Base-by-base conservation (phyloP, 2,329 filamentous ascomycete genomes). In the Waltergamsia citrina region DNA sequence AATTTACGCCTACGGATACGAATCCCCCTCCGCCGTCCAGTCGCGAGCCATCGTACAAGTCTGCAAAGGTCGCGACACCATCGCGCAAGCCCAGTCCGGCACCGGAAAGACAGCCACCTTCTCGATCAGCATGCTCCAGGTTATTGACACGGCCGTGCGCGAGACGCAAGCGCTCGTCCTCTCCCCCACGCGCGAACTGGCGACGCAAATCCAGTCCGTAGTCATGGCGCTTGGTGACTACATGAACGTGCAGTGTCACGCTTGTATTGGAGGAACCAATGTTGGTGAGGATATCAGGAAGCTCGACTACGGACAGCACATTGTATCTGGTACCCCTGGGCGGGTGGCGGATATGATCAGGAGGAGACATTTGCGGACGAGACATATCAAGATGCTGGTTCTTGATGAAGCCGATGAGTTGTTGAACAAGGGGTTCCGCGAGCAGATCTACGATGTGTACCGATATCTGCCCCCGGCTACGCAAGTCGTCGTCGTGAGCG, bases 201-300 rank as follows among this genome's bases (percentile, higher is more conserved):
- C 92, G 29, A 95, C 90, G 19, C 92, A 98, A 64, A 98, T 98
- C 44, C 92, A 98, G 64, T 94, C 86, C 23, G 92, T 98, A 39
- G 84, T 98, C 48, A 94, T 96, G 79, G 92, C 92, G n/a, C 76
- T 98, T n/a, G 92, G 92, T 45, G 92, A 98, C 62, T 98, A 95
- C 70, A 96, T 98, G 92, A 95, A 95, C 55, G 86, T 98, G 4
- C 88, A 98, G 63, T 98, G 92, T 65, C 92, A 98, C 52, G 90
- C 92, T 39, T 98, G 92, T 62, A 96, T 98, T 51, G 92, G 92
- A 46, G 92, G 92, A 40, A 98, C 92, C 46, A 96, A 94, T 53
- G 88, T 98, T 24, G 87, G 92, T 48, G 92, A 96, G 57, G 92
- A 98, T 55, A 98, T 98, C 48, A 81, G 85, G 58, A 94, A 94